A percentile compares a stretch with the other conserved stretches of the same genome.
These are phyloP conservation scores for Lasiodiplodia theobromae DNA, from an alignment of 2,329 filamentous ascomycete species.

Conservation along the genomic window DNA sequence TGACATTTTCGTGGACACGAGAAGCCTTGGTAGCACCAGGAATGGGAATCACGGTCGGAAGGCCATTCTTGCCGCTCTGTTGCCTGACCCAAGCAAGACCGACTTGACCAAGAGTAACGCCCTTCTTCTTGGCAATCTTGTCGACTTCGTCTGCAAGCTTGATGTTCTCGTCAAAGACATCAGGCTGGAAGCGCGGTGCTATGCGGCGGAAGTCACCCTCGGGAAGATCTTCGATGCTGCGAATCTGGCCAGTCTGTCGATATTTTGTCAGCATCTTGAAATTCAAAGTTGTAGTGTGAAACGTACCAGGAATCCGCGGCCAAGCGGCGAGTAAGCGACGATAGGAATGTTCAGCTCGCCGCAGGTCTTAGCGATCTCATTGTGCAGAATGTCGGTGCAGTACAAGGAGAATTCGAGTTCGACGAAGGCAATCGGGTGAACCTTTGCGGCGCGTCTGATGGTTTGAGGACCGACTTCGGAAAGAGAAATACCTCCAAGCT, in stretches of 20 bases:
- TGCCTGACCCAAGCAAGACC: slow-evolving; percentile 69
- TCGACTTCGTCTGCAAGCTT: slow-evolving; percentile 67
- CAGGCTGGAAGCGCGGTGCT: slow-evolving; percentile 68
- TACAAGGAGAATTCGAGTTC: slow-evolving; percentile 68
- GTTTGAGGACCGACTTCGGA: slow-evolving; percentile 55
- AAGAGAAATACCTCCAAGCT: slow-evolving; percentile 56
- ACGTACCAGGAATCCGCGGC: slow-evolving; percentile 60
- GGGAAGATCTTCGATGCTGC: slow-evolving; percentile 63
- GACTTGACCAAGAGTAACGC: slow-evolving; percentile 67
- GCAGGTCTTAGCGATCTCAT: slow-evolving; percentile 64
- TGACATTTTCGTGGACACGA: slow-evolving; percentile 67
- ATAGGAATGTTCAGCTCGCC: slow-evolving; percentile 72
- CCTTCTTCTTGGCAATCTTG: slow-evolving; percentile 65
- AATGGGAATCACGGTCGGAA: slow-evolving; percentile 69
- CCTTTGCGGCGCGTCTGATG: slow-evolving; percentile 57
- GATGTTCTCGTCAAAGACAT: slow-evolving; percentile 70
- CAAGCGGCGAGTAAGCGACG: slow-evolving; percentile 74
- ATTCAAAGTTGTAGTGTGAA: background rate
- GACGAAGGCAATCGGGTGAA: slow-evolving; percentile 64
- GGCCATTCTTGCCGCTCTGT: slow-evolving; percentile 57
- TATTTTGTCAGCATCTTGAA: background rate
- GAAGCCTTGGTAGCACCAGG: slow-evolving; percentile 67
- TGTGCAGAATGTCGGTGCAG: slow-evolving; percentile 63
- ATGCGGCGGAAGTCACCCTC: slow-evolving; percentile 56
- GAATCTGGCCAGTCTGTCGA: slow-evolving; percentile 47